Conservation (phyloP, 2,329 filamentous ascomycete species). For the Penicillium sp. region DNA sequence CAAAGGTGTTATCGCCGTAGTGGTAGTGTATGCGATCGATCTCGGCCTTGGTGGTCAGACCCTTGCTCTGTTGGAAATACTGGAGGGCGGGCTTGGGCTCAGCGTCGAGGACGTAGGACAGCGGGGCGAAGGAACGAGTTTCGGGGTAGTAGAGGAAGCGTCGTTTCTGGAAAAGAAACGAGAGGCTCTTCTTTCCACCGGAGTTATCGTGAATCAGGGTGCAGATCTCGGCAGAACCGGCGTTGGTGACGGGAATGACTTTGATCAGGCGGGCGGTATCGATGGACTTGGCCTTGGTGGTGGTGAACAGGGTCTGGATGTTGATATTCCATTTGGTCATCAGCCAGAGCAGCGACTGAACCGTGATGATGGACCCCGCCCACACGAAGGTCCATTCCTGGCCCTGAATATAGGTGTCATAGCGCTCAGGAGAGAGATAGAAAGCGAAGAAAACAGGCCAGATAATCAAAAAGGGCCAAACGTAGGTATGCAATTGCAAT, state of each 20-base stretch:
- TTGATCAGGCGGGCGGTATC: constrained; percentile 85
- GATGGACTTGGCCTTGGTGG: constrained; percentile 70
- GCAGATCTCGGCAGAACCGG: constrained; percentile 87
- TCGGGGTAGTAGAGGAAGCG: constrained; percentile 83
- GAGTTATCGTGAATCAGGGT: constrained; percentile 74
- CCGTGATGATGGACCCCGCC: constrained; percentile 82
- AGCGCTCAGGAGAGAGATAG: constrained; percentile 81
- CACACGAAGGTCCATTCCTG: constrained; percentile 98
- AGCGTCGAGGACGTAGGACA: constrained; percentile 80
- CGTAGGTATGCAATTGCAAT: constrained; percentile 78
- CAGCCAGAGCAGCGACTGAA: constrained; percentile 89
- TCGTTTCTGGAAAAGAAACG: constrained; percentile 97
- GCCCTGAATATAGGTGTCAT: constrained; percentile 89
- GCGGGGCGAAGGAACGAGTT: constrained; percentile 75
- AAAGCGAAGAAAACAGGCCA: constrained; percentile 92
- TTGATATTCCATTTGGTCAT: constrained; percentile 98
- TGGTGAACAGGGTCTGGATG: constrained; percentile 79
- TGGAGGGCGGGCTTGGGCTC: constrained; percentile 81
- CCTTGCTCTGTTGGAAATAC: constrained; percentile 78
- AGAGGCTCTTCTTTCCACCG: constrained; percentile 75
- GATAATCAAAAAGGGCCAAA: constrained; percentile 89
- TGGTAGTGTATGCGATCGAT: constrained; percentile 82
- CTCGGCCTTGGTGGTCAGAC: constrained; percentile 74
- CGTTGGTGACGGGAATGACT: constrained; percentile 86
- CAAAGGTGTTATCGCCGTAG: constrained; percentile 95